A percentile compares a stretch with the other conserved stretches of the same genome.
These are phyloP conservation scores for Laetiporus sulphureus DNA, from an alignment of 1,284 basidiomycete species.

Conservation along the genomic window DNA sequence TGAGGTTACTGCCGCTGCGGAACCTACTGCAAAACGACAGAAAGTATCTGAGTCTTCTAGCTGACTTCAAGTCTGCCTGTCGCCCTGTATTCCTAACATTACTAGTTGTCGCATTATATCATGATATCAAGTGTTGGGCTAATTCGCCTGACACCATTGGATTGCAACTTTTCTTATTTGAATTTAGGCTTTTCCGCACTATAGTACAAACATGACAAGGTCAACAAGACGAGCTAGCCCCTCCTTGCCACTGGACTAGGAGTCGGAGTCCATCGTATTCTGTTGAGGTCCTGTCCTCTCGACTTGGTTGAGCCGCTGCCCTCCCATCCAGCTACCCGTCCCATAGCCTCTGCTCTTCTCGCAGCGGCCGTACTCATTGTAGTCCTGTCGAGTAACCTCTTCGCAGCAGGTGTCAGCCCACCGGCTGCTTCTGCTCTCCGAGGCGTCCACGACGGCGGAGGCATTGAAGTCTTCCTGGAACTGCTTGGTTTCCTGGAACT, in stretches of 20 bases:
- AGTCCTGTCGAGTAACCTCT: constrained; percentile 65
- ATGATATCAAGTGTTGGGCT: too few species aligned
- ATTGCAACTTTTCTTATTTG: too few species aligned
- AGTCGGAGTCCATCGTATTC: constrained; percentile 77
- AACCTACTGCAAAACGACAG: constrained; percentile 45
- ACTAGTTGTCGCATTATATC: too few species aligned
- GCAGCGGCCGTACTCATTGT: constrained; percentile 53
- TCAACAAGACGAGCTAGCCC: constrained; percentile 13
- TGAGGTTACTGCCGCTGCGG: constrained; percentile 21
- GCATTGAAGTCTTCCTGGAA: constrained; percentile 47
- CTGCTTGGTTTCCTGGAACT: constrained; percentile 28
- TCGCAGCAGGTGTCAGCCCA: constrained; percentile 77
- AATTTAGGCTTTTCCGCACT: too few species aligned
- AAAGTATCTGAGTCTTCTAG: constrained; percentile 19
- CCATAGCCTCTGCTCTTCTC: constrained; percentile 66
- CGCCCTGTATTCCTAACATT: too few species aligned
- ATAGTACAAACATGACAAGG: background rate
- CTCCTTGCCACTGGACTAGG: constrained; percentile 39
- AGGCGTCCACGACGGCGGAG: constrained; percentile 65
- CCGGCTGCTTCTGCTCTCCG: constrained; percentile 58
- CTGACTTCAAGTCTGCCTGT: too few species aligned
- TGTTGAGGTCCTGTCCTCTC: constrained; percentile 54
- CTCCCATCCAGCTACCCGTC: constrained; percentile 54
- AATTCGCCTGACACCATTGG: too few species aligned
- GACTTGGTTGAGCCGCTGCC: constrained; percentile 25